Evolutionary conservation across 768 basidiomycete species (phyloP), one percentile per base, ranked within the genome.

Genomic region (Rhizopogon rudus): DNA sequence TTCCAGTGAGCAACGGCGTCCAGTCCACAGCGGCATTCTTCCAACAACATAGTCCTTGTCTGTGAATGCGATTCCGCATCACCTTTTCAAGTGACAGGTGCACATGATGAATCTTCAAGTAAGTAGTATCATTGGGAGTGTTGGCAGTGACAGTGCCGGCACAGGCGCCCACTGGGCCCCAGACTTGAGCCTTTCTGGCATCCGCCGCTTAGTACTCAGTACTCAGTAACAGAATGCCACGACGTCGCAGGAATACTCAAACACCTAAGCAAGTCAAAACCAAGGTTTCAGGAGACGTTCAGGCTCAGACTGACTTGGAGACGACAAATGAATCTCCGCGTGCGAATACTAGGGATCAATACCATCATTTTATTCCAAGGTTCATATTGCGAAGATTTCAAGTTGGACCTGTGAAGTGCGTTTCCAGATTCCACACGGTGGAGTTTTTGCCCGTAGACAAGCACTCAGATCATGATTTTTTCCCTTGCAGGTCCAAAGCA

Each of bases 301-400:
- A 17, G 40, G 31, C 9, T 33, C 31, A 33, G 7, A 33, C 2
- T 9, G 8, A 33, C 9, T 33, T 7, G 31, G 8, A 33, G 31
- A 33, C 8, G 8, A 33, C 35, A 37, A 5, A 42, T 10, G 10
- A 13, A 10, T 5, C 10, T 2, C 10, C 16, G 16, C 44, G 28
- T 29, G 28, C 9, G 9, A 28, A 37, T 10, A 37, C 20, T 17
- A 28, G 5, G 17, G 31, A 48, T 22, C 57, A 58, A 31, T 58
- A 48, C 25, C 57, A 58, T 9, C 57, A 58, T 31, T 52, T 51
- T 31, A 58, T 59, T 37, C 58, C 55, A 31, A 52, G 58, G 31
- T 59, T 59, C 39, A 52, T 58, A 25, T 28, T 56, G 5, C 57
- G 50, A 40, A 29, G 29, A 14, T 55, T 44, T 33, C 50, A 52